Base-by-base conservation (phyloP, 2,329 filamentous ascomycete species). In the Cordyceps cateniannulata region DNA sequence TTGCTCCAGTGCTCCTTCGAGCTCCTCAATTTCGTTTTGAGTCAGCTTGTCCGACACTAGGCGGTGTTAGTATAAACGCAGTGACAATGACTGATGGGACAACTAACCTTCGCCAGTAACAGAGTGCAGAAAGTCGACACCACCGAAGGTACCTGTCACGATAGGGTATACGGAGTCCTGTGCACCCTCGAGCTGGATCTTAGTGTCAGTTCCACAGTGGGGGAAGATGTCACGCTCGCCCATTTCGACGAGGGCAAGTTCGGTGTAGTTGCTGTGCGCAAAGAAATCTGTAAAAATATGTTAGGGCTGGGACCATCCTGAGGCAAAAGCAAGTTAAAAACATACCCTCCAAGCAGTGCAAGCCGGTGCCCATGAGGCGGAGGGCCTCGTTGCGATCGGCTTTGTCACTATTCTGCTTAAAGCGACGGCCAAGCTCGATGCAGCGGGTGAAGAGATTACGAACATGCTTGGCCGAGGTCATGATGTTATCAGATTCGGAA, bases 101-200 rank as follows among this genome's bases (percentile, higher is more conserved):
- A 3, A 66, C 73, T n/a, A 65, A 82, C 81, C 77, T 77, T 87
- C 85, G 62, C 85, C 84, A 50, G 84, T 90, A 32, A 96, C 92
- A 1, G 90, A 95, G 77, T 96, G 91, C 63, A 96, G 78, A 76
- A 97, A 97, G 70, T 97, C 93, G 16, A 96, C 93, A 64, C 93
- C 93, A 63, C 93, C 93, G 73, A 97, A 97, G 7, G 93, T 97
- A 62, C 93, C 93, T 1, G 93, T 97, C 49, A 96, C 83, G 63
- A 93, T 78, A 7, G 93, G 93, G 68, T 89, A 96, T 63, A 96
- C 90, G 5, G 81, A 70, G 38, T 79, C 71, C 24, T 81, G 80
- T 61, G 84, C 87, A 49, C 89, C 91, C 38, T 82, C 78, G 29
- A 97, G 80, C 50, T 84, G 78, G 29, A 96, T 78, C 69, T 79